A percentile compares a stretch with the other conserved stretches of the same genome.
These are phyloP conservation scores for Pleurotus tuoliensis DNA, from an alignment of 768 basidiomycete genomes.

Conservation along the genomic window DNA sequence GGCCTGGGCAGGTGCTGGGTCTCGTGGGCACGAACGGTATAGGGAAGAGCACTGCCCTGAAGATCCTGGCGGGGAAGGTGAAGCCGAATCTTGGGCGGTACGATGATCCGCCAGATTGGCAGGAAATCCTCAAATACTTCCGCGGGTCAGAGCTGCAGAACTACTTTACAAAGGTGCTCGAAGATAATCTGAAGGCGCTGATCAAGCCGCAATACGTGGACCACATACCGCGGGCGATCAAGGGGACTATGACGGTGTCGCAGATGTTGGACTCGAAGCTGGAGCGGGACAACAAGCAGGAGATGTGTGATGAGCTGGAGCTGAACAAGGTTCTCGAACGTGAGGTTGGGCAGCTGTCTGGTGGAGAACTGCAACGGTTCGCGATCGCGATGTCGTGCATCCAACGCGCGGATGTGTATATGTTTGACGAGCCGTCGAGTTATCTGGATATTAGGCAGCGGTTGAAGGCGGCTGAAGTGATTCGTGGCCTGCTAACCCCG, in stretches of 20 bases:
- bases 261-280: constrained; percentile 92
- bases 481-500: constrained; percentile 78
- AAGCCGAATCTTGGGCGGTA: constrained; percentile 98
- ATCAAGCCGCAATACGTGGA: constrained; percentile 99
- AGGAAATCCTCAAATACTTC: constrained; percentile 97
- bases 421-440: constrained; percentile 99
- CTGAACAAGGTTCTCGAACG: constrained; percentile 82
- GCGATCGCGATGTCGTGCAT: constrained; percentile 98
- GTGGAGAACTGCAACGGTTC: constrained; percentile 97
- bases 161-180: constrained; percentile 98
- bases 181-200: constrained; percentile 96
- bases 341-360: constrained; percentile 82
- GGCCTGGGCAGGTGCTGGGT: constrained; percentile 98
- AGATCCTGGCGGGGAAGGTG: constrained; percentile 93
- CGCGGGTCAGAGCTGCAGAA: constrained; percentile 98
- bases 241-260: constrained; percentile 79
- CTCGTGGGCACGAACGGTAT: constrained; percentile 99
- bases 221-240: constrained; percentile 95
- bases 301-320: constrained; percentile 84
- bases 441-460: constrained; percentile 97
- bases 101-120: constrained; percentile 99
- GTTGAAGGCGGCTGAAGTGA: constrained; percentile 90
- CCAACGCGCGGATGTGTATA: constrained; percentile 96
- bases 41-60: constrained; percentile 96
- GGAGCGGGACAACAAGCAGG: constrained; percentile 85